Percentiles rank a stretch among this genome's conserved stretches.
These are phyloP conservation scores for Sporobolomyces pararoseus DNA, from an alignment of 768 basidiomycete species.

Conservation along the genomic window DNA sequence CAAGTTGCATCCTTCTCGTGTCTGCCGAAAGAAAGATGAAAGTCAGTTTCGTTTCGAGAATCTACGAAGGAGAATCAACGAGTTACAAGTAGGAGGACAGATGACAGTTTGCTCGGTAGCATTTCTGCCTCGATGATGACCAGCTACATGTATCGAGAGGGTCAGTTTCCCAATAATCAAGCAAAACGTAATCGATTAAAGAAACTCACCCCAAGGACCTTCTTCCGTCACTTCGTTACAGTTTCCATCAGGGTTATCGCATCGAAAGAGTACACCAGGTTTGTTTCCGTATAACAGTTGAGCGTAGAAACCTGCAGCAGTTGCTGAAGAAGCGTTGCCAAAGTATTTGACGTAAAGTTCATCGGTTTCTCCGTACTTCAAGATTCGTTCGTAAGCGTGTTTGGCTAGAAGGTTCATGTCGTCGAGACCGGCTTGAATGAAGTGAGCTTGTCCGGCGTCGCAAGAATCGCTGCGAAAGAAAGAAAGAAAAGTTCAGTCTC, in stretches of 20 bases:
- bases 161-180: background rate
- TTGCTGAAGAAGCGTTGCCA: constrained; percentile 20
- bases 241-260: constrained; percentile 21
- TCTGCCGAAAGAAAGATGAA: too few species aligned
- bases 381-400: constrained; percentile 32
- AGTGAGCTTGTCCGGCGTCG: constrained; percentile 16
- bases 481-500: background rate
- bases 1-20: constrained; percentile 20
- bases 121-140: constrained; percentile 29
- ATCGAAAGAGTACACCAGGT: constrained; percentile 16
- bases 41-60: too few species aligned
- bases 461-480: constrained; percentile 25
- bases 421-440: constrained; percentile 30
- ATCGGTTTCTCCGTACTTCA: constrained; percentile 23
- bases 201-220: constrained; percentile 24
- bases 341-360: constrained; percentile 29
- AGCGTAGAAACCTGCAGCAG: constrained; percentile 25
- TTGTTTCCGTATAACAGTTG: constrained; percentile 30
- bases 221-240: constrained; percentile 9
- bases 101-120: constrained; percentile 31
- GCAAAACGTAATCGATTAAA: background rate
- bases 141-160: background rate
- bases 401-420: constrained; percentile 29
- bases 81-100: constrained; percentile 29
- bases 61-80: too few species aligned